Conservation (phyloP, 2,329 filamentous ascomycete genomes). For the Colletotrichum sp. region DNA sequence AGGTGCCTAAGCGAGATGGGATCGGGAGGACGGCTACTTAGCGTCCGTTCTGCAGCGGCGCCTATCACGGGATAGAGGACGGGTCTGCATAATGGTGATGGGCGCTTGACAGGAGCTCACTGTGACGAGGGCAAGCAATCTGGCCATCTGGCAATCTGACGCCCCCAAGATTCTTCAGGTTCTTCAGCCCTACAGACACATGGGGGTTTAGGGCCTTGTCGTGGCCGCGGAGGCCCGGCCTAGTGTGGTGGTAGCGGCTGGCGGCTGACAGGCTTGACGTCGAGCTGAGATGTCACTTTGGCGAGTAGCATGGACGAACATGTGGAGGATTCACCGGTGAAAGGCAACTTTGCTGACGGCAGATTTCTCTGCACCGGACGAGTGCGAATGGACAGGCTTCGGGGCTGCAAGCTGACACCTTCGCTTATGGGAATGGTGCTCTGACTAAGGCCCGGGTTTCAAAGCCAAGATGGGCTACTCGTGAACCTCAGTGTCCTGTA, state of each 20-base stretch:
- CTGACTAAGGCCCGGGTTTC: background rate
- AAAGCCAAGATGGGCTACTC: background rate
- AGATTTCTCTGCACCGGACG: background rate
- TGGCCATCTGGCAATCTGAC: background rate
- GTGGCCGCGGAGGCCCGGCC: background rate
- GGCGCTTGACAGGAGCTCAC: background rate
- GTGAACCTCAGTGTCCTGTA: background rate
- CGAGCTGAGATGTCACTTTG: background rate
- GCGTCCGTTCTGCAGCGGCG: background rate
- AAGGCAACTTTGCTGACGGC: background rate
- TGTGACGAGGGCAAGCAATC: background rate
- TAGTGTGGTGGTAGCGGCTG: background rate
- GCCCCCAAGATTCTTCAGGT: background rate
- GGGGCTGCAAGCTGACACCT: background rate
- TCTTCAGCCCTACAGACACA: constrained; percentile 12
- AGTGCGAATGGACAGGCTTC: background rate
- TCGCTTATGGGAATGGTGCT: background rate
- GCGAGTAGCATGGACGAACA: background rate
- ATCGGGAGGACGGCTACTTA: background rate
- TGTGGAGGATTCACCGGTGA: background rate
- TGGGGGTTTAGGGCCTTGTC: background rate
- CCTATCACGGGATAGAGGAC: background rate
- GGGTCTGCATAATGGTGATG: background rate
- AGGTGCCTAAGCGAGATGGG: background rate
- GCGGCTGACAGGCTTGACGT: background rate